Evolutionary conservation across 306 rosid species (phyloP).

Genomic region (Cyamopsis tetragonoloba): DNA sequence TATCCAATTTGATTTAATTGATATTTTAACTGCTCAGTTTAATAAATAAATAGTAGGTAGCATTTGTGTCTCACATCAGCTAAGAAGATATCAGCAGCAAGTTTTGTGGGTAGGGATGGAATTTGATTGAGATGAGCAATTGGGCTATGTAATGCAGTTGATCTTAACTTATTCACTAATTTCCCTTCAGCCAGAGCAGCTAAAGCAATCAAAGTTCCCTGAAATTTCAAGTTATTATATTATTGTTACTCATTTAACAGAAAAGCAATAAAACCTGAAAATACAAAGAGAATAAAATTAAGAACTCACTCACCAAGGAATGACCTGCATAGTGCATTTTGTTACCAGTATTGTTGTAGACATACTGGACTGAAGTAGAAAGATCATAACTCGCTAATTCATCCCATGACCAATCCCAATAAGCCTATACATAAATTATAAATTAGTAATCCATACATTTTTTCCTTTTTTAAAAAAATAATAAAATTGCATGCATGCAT

Average conservation of each 20-base stretch:
- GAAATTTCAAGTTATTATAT: slow-evolving; percentile 14
- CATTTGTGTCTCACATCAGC: slow-evolving; percentile 37
- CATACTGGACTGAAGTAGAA: slow-evolving; percentile 60
- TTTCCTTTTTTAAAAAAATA: too few species aligned
- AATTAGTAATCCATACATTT: background rate
- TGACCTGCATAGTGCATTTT: slow-evolving; percentile 67
- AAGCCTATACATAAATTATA: slow-evolving; percentile 39
- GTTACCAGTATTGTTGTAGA: slow-evolving; percentile 51
- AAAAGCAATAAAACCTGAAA: background rate
- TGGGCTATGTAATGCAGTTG: slow-evolving; percentile 73
- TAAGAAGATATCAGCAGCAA: slow-evolving; percentile 41
- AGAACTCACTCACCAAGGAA: slow-evolving; percentile 55
- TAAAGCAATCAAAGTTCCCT: slow-evolving; percentile 76
- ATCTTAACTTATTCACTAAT: slow-evolving; percentile 44
- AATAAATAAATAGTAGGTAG: background rate
- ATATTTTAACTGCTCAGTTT: background rate
- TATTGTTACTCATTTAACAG: background rate
- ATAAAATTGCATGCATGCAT: background rate
- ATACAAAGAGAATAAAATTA: background rate
- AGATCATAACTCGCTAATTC: slow-evolving; percentile 66
- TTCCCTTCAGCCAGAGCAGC: slow-evolving; percentile 50
- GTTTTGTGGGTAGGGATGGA: slow-evolving; percentile 32
- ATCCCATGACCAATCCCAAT: slow-evolving; percentile 93
- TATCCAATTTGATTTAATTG: background rate
- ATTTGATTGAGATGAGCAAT: slow-evolving; percentile 59